Conservation (phyloP, 768 basidiomycete species). For the Russula foetens region DNA sequence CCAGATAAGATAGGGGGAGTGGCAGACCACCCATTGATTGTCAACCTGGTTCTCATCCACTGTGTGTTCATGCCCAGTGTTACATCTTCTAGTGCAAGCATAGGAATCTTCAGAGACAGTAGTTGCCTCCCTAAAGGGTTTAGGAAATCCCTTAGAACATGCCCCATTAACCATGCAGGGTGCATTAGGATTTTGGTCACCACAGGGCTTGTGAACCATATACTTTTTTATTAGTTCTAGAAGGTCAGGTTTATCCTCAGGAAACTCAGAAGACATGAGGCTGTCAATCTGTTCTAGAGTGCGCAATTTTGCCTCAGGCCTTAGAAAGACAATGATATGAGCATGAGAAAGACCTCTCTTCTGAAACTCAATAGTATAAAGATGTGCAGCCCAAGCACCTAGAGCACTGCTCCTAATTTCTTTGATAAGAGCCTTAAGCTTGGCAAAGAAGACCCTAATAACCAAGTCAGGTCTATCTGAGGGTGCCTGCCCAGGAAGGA, state of each 20-base stretch:
- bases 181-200: background rate
- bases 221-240: background rate
- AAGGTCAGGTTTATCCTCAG: background rate
- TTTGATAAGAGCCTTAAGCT: background rate
- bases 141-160: constrained; percentile 40
- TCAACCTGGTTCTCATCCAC: constrained; percentile 11
- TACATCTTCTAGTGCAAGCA: constrained; percentile 29
- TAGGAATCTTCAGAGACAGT: constrained; percentile 34
- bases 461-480: background rate
- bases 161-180: constrained; percentile 30
- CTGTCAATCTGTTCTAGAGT: background rate
- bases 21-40: background rate
- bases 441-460: background rate
- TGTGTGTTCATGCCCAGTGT: constrained; percentile 29
- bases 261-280: background rate
- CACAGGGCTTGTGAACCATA: background rate
- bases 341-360: background rate
- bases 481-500: constrained; percentile 22
- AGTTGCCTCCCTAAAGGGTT: constrained; percentile 30
- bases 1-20: background rate
- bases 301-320: background rate
- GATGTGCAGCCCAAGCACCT: background rate
- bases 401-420: background rate
- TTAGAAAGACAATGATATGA: background rate
- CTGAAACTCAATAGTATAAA: background rate